Percentiles rank a stretch among this genome's conserved stretches.
Evolutionary conservation across 768 basidiomycete genomes (phyloP).

Genomic region (Megacollybia marginata): DNA sequence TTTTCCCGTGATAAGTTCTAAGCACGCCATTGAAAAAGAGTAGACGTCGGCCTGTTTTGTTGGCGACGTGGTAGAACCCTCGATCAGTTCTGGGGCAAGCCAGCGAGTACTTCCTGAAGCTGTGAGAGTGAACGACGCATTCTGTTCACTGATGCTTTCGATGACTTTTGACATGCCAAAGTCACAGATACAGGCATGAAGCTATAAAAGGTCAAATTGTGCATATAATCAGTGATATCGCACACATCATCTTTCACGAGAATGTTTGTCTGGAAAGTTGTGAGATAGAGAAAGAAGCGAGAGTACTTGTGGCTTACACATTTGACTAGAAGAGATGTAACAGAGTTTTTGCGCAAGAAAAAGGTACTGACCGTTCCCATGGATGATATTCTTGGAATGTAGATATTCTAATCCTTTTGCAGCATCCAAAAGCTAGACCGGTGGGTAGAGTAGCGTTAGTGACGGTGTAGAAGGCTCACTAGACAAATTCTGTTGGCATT

Average conservation of each 20-base stretch:
- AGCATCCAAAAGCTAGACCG: slow-evolving; percentile 40
- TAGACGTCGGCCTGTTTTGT: slow-evolving; percentile 48
- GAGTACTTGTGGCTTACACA: slow-evolving; percentile 34
- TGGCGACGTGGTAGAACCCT: slow-evolving; percentile 31
- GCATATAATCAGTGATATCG: not conserved
- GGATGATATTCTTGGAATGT: slow-evolving; percentile 42
- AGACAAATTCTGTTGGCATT: not conserved
- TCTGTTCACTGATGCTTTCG: slow-evolving; percentile 46
- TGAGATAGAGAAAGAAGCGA: slow-evolving; percentile 2
- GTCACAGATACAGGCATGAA: slow-evolving; percentile 49
- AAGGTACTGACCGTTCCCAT: slow-evolving; percentile 48
- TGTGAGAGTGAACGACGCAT: slow-evolving; percentile 39
- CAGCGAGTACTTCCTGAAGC: slow-evolving; percentile 45
- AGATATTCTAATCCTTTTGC: slow-evolving; percentile 52
- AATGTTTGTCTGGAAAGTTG: slow-evolving; percentile 41
- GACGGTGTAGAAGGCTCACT: too few species aligned
- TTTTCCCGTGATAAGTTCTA: slow-evolving; percentile 44
- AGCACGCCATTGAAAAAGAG: slow-evolving; percentile 52
- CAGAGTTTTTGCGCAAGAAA: slow-evolving; percentile 2
- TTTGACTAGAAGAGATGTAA: slow-evolving; percentile 36
- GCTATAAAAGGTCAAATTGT: slow-evolving; percentile 22
- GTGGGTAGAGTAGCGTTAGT: not conserved
- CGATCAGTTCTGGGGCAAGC: slow-evolving; percentile 54
- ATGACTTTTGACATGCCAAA: slow-evolving; percentile 60
- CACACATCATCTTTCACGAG: slow-evolving; percentile 44